Evolutionary conservation across 331 rosid species (phyloP), one percentile per base, ranked within the genome.

Genomic region (Rhamnella rubrinervis): DNA sequence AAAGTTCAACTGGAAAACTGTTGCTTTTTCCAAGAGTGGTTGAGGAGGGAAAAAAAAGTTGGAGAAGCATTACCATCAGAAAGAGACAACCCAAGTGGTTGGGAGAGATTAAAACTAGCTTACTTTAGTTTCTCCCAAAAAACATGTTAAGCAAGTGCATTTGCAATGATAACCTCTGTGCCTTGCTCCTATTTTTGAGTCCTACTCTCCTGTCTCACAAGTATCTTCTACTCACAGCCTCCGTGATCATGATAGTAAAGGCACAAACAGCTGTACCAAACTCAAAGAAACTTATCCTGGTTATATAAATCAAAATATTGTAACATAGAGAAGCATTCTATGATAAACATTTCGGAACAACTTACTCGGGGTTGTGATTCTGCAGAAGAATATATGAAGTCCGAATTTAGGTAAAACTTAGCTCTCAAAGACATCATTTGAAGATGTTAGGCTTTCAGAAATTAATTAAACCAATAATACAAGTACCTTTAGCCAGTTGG

Each of bases 61-160:
- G 84, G 88, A 61, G 86, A 71, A 61, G 75, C 68, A 70, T 81
- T 63, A 77, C 72, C 57, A 39, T 83, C 80, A 61, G 59, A 60
- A 50, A 55, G 71, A 60, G 65, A 74, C 47, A 16, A 61, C 67
- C 31, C 59, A 7, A 76, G 37, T 71, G 59, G 46, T 77, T 67
- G 76, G 75, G 66, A 2, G 50, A 23, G 28, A 52, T n/a, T 38
- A 35, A 26, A 31, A 26, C 63, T 35, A 63, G 7, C 31, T 55
- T 10, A 21, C 67, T 51, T 75, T 7, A 55, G 21, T 61, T 52
- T 25, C 44, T 39, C 55, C 49, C 46, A 44, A 21, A 44, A 17
- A 39, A 38, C 9, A 20, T 55, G 12, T 6, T 23, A 31, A 57
- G 7, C 21, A 11, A 18, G 50, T 23, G 25, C 2, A 20, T 26